Base-by-base conservation (phyloP, 2,329 filamentous ascomycete species). In the Microdochium nivale region DNA sequence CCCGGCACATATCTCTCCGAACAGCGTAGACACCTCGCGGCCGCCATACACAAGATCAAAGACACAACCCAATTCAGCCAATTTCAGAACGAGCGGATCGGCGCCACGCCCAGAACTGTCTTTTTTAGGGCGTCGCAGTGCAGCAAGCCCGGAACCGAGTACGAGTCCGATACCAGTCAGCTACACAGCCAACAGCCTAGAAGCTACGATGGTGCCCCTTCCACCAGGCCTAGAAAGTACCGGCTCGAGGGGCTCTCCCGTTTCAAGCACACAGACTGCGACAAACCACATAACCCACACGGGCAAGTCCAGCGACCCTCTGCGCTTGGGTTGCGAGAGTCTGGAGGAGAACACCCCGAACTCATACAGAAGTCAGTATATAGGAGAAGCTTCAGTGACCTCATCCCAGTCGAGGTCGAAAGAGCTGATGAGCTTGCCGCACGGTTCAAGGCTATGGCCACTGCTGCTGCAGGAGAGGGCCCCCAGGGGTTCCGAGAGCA, bases 401-500 rank as follows among this genome's bases (percentile, higher is more conserved):
- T 69, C 60, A 67, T 70, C 54, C 63, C 69, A 52, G 60, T 68
- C 56, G 61, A 67, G 51, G 50, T 60, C 48, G 61, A 68, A 51
- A 57, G 57, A 51, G 54, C 56, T 53, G 47, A 65, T 55, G 62
- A 68, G 52, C 50, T 57, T 59, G 55, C 58, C 56, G 52, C 54
- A 55, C 49, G 60, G 56, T 54, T 61, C 51, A 57, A 65, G 35
- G 52, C 62, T 56, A 59, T 63, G 47, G 54, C 66, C 35, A 47
- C 55, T 53, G n/a, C n/a, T n/a, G n/a, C n/a, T n/a, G n/a, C n/a
- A n/a, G n/a, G n/a, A n/a, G n/a, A n/a, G n/a, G n/a, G n/a, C n/a
- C n/a, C n/a, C n/a, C n/a, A n/a, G n/a, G n/a, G n/a, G n/a, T n/a
- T n/a, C n/a, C n/a, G 50, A 54, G 52, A 25, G 53, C 52, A 11